Evolutionary conservation across 1,139 yeast genomes (phyloP), one percentile per base, ranked within the genome.

Genomic region (Candida freyschussii): DNA sequence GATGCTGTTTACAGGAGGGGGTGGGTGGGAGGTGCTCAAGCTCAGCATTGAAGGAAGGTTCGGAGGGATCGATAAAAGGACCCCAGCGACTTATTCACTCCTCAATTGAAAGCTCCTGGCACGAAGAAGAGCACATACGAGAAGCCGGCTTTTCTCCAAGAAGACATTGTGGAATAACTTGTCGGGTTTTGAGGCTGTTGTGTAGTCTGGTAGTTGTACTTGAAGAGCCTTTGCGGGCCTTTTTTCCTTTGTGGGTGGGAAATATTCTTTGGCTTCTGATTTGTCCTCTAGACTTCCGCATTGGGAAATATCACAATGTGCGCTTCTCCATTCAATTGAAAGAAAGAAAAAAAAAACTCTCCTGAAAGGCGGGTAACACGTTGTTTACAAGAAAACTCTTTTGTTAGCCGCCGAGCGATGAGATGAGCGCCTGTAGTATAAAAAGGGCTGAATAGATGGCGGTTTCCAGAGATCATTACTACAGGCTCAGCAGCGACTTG

Each of bases 81-180:
- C 28, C 17, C n/a, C 6, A n/a, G 28, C n/a, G 21, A 8, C 11
- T 22, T 24, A 6, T 20, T 7, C 16, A 13, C 20, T 13, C 29
- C 18, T 28, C 28, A 20, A 30, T 24, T 18, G 25, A n/a, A 11
- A 7, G 19, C 19, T 5, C 19, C 15, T 11, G 18, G n/a, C 4
- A 8, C 11, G 17, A 13, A 4, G 24, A 21, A 12, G 8, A 18
- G 9, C 18, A 63, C 69, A 37, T 67, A 71, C 62, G 89, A 73
- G 57, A 81, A 74, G 57, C 93, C 93, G 53, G 89, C 91, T 71
- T 81, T 83, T 72, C 81, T 80, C 82, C 83, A 79, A 61, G 48
- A 73, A 59, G 86, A 73, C 85, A 78, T 78, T 41, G 47, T 63
- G 37, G 28, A 7, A 9, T n/a, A 14, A 28, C 24, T 21, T 14